Base-by-base conservation (phyloP, 2,329 filamentous ascomycete species). In the Cordyceps cateniannulata region DNA sequence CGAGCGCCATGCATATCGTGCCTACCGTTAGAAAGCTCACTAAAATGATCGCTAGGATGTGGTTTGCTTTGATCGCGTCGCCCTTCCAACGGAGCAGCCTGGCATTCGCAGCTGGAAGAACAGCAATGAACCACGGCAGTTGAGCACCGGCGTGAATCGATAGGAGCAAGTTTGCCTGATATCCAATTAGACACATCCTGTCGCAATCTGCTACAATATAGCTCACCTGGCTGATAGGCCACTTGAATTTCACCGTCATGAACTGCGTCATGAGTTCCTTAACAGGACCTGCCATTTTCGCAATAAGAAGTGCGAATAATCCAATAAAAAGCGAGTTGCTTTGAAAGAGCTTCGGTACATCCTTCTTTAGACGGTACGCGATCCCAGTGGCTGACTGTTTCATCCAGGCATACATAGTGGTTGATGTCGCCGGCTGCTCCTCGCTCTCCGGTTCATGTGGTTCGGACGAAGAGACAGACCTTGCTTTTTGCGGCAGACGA, bases 141-240 rank as follows among this genome's bases (percentile, higher is more conserved):
- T 59, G 56, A 27, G 35, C 47, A 20, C 35, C 56, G 7, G 56
- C 47, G 4, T 51, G 45, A 12, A 59, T 10, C 3, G 56, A 59
- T 22, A 52, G 9, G 3, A 59, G 47, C 5, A 42, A n/a, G n/a
- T 59, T 59, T 27, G 47, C 35, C 56, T 59, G n/a, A 18, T n/a
- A 32, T 12, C 3, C 24, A 38, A 10, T 24, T 49, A 38, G 29
- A n/a, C 4, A 32, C 9, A n/a, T 47, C 29, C 4, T 7, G 20
- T 12, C 29, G 25, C 7, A 22, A n/a, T 14, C 24, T 20, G 16
- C 29, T 12, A 16, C 4, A 14, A 5, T 16, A 14, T 25, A 32
- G 22, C 44, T 35, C n/a, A 59, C 56, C 22, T 52, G 49, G 32
- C 56, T 59, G 7, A 59, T 59, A 10, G 56, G 56, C 56, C 47